A percentile compares a stretch with the other conserved stretches of the same genome.
Conservation (phyloP, 169 alveolate species). For the Amoebophrya sp. region DNA sequence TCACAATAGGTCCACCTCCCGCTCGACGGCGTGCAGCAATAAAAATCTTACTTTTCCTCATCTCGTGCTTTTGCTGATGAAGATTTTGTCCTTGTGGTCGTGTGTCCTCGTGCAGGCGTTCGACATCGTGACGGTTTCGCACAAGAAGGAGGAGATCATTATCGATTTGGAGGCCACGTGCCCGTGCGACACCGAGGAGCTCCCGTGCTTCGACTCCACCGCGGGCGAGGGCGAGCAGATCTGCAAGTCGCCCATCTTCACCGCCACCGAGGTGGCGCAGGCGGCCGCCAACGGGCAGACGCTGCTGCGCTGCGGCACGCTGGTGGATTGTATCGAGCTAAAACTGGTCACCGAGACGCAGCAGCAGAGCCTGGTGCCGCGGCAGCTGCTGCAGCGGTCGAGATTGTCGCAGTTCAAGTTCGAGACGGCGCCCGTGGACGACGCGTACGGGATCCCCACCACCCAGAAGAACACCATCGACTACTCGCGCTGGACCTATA, state of each 20-base stretch:
- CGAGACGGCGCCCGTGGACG: not conserved
- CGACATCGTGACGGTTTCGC: not conserved
- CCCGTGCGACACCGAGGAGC: not conserved
- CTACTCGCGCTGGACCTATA: not conserved
- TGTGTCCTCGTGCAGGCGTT: not conserved
- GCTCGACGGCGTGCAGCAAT: too few species aligned
- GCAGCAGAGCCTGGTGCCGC: not conserved
- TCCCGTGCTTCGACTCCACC: not conserved
- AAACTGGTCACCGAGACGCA: not conserved
- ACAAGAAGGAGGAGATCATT: not conserved
- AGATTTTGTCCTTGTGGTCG: too few species aligned
- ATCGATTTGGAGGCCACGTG: not conserved
- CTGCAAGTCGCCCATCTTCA: not conserved
- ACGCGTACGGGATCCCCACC: not conserved
- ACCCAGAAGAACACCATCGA: not conserved
- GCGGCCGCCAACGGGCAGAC: not conserved
- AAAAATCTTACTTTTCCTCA: too few species aligned
- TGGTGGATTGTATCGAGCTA: not conserved
- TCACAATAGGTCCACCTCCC: too few species aligned
- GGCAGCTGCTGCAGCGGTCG: not conserved
- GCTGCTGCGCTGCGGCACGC: not conserved
- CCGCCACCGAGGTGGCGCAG: not conserved
- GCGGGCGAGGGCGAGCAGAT: not conserved
- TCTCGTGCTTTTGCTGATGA: too few species aligned
- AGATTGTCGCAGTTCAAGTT: not conserved